phyloP scores from a whole-genome alignment of 768 basidiomycete genomes.

The Lenzites betulinus region DNA sequence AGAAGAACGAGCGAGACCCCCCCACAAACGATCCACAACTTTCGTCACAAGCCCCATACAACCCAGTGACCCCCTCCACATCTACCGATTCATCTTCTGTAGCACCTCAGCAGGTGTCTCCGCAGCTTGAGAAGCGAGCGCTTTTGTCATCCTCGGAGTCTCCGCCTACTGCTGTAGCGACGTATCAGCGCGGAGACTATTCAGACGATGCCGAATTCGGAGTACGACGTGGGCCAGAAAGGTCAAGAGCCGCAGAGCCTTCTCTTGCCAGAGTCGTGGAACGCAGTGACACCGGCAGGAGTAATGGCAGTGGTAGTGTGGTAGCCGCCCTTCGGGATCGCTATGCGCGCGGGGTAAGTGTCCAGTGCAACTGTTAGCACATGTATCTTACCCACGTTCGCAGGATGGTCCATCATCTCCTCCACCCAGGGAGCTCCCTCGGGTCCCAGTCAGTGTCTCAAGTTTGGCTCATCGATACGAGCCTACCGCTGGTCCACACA shows the following conservation, averaged over 20 bases:
- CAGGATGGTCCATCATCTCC: slow-evolving; percentile 57
- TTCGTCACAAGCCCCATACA: background rate
- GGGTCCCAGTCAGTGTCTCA: slow-evolving; percentile 62
- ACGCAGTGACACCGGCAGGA: slow-evolving; percentile 54
- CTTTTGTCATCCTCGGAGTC: background rate
- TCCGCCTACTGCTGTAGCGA: background rate
- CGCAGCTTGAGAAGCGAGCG: background rate
- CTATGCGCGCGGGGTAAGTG: slow-evolving; percentile 43
- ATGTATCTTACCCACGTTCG: background rate
- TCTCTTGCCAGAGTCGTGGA: slow-evolving; percentile 37
- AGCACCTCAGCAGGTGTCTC: background rate
- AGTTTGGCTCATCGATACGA: slow-evolving; percentile 67
- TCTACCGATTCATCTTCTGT: background rate
- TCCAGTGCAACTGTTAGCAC: background rate
- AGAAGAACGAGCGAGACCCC: background rate
- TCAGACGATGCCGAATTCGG: slow-evolving; percentile 32
- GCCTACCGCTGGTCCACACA: slow-evolving; percentile 39
- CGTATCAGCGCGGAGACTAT: slow-evolving; percentile 22
- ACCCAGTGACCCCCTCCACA: background rate
- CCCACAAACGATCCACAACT: background rate
- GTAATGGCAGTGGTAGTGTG: slow-evolving; percentile 47
- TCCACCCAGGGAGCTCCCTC: slow-evolving; percentile 61
- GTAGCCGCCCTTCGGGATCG: slow-evolving; percentile 72
- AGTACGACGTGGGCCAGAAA: slow-evolving; percentile 26
- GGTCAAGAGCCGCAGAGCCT: slow-evolving; percentile 23